phyloP scores from a whole-genome alignment of 2,329 filamentous ascomycete genomes.

The Aspergillus aculeatus region DNA sequence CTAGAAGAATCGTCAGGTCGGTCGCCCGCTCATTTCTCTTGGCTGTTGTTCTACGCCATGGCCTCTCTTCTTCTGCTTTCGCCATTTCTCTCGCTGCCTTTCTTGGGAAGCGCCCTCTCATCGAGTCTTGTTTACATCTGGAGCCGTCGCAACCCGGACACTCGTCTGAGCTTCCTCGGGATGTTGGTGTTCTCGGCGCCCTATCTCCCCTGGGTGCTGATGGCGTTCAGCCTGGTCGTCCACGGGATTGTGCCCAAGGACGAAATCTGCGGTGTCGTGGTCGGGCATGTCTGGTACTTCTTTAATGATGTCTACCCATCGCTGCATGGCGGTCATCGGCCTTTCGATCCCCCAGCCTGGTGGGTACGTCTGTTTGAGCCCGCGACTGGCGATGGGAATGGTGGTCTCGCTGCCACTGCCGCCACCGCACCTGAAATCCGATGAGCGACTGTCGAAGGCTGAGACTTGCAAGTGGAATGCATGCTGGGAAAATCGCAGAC shows the following conservation, averaged over 20 bases:
- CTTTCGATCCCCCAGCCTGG: constrained; percentile 84
- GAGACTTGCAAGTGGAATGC: not conserved
- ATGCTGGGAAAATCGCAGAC: not conserved
- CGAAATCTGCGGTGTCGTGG: constrained; percentile 90
- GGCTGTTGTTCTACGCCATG: constrained; percentile 85
- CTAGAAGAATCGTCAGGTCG: constrained; percentile 92
- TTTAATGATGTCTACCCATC: constrained; percentile 96
- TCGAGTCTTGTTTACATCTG: constrained; percentile 97
- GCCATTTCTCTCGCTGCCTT: constrained; percentile 85
- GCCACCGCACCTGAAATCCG: constrained; percentile 36
- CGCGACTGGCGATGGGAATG: constrained; percentile 13
- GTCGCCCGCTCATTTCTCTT: constrained; percentile 90
- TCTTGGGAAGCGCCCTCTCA: constrained; percentile 88
- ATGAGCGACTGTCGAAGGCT: constrained; percentile 17
- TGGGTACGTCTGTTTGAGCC: constrained; percentile 80
- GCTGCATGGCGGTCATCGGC: constrained; percentile 77
- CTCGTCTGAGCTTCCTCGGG: constrained; percentile 82
- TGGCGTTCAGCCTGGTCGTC: constrained; percentile 87
- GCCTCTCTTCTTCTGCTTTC: constrained; percentile 76
- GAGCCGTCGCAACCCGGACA: constrained; percentile 92
- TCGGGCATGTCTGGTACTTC: constrained; percentile 97
- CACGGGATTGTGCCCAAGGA: constrained; percentile 90
- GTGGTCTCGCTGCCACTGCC: constrained; percentile 25
- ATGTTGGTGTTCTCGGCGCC: constrained; percentile 89
- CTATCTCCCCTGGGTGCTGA: constrained; percentile 92